Evolutionary conservation across 257 asterid genomes (phyloP), one percentile per base, ranked within the genome.

Genomic region (Echium plantagineum): DNA sequence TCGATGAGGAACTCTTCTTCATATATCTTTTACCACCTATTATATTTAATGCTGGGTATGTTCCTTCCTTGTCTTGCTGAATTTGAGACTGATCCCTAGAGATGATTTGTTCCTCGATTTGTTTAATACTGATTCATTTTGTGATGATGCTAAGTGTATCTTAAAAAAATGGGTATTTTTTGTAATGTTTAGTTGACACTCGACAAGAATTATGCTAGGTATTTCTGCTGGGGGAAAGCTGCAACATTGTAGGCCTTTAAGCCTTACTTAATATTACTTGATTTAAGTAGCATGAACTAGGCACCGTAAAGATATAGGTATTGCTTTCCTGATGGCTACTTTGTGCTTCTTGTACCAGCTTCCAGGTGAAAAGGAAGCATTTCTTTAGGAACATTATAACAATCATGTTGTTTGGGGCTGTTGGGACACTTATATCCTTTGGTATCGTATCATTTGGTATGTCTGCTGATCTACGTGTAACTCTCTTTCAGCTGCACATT

Each of bases 11-110:
- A n/a, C 78, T 89, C 55, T 86, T 89, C 70, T 89, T 89, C 57
- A 82, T 79, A 32, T 89, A 84, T 77, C 76, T 89, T 57, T 73
- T 89, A 32, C 97, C 97, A 15, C 95, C 97, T 30, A 84, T 89
- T 66, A 86, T 89, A 57, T 89, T 86, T 55, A 86, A 86, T 75
- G 95, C 90, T 5, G 97, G 94, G 95, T 83, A 31, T 73, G 81
- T 51, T 62, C 63, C 51, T 5, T 62, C 63, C 55, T 5, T 21
- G 12, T 31, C 16, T 3, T 26, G 31, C 20, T 60, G 19, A 48
- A 8, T 31, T 46, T 3, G 5, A 3, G 9, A 35, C 60, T 21
- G 30, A 49, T 9, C 8, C 3, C 17, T 5, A 42, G 49, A 42
- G 13, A 42, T 61, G 47, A 30, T 7, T 15, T 51, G 21, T 22